Evolutionary conservation across 495 filamentous ascomycete genomes (phyloP).

Genomic region (Clohesyomyces aquaticus): DNA sequence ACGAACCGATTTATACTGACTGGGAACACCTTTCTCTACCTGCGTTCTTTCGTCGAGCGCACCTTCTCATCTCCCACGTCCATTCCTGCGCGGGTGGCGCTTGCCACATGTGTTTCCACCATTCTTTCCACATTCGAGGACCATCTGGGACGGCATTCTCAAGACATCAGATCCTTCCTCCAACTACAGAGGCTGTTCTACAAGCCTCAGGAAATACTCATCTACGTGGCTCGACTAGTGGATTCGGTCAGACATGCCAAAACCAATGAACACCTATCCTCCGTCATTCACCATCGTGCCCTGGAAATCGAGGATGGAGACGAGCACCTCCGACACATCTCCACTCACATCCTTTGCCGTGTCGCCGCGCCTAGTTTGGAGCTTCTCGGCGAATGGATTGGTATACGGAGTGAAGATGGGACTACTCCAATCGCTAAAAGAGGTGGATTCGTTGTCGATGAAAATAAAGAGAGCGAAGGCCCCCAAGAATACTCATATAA

Average conservation of each 20-base stretch:
- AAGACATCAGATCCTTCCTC: conserved; percentile 58
- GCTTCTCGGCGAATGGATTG: conserved; percentile 76
- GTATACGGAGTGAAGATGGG: conserved; percentile 58
- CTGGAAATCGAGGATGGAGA: conserved; percentile 66
- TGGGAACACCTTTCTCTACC: conserved; percentile 60
- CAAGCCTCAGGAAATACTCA: conserved; percentile 65
- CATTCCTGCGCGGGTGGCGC: conserved; percentile 60
- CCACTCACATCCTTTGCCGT: conserved; percentile 67
- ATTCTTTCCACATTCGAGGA: conserved; percentile 60
- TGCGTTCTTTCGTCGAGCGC: conserved; percentile 58
- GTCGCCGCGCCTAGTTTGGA: conserved; percentile 73
- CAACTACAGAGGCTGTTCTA: conserved; percentile 70
- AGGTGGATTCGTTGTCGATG: conserved; percentile 42
- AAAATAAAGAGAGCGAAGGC: conserved; percentile 70
- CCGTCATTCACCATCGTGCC: conserved; percentile 65
- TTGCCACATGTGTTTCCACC: conserved; percentile 62
- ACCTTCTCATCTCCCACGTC: conserved; percentile 45
- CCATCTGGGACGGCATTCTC: conserved; percentile 54
- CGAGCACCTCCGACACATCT: conserved; percentile 60
- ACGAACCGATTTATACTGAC: conserved; percentile 60
- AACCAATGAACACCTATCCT: conserved; percentile 72
- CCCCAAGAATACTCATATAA: conserved; percentile 44
- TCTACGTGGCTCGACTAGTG: conserved; percentile 64
- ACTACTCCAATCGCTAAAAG: conserved; percentile 50
- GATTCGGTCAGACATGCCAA: conserved; percentile 54